These are phyloP conservation scores for Globisporangium uncinulatum DNA, from an alignment of 352 stramenopile species.

Conservation along the genomic window DNA sequence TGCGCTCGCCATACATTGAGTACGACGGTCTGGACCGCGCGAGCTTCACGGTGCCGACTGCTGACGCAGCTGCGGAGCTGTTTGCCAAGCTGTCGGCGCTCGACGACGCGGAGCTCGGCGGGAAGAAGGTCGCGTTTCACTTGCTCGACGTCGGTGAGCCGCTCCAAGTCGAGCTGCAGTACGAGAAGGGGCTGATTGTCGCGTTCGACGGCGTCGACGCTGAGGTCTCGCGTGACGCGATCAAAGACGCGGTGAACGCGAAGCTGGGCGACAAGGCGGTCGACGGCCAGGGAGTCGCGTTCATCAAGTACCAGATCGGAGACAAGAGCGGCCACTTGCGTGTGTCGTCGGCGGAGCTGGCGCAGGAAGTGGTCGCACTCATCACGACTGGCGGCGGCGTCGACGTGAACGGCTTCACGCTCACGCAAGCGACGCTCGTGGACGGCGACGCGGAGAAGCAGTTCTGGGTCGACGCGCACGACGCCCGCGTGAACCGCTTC, in stretches of 20 bases:
- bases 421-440: constrained; percentile 46
- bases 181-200: constrained; percentile 84
- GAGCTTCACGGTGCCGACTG: constrained; percentile 58
- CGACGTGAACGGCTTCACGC: constrained; percentile 64
- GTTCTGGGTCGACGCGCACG: constrained; percentile 79
- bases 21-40: constrained; percentile 74
- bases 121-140: constrained; percentile 74
- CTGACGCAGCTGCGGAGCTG: constrained; percentile 34
- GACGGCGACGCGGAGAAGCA: constrained; percentile 78
- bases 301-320: constrained; percentile 84
- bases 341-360: constrained; percentile 49
- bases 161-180: constrained; percentile 73
- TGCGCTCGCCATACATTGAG: constrained; percentile 69
- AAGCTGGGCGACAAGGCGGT: constrained; percentile 65
- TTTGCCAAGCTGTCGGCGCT: constrained; percentile 76
- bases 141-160: constrained; percentile 62
- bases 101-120: constrained; percentile 48
- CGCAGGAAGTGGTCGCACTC: constrained; percentile 57
- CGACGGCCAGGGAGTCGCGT: constrained; percentile 62
- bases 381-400: constrained; percentile 51
- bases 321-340: constrained; percentile 64
- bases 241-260: constrained; percentile 84
- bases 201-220: constrained; percentile 71
- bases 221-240: constrained; percentile 78
- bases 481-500: constrained; percentile 67